A percentile compares a stretch with the other conserved stretches of the same genome.
phyloP scores from a whole-genome alignment of 2,329 filamentous ascomycete species.

The Talaromyces albobiverticillius region DNA sequence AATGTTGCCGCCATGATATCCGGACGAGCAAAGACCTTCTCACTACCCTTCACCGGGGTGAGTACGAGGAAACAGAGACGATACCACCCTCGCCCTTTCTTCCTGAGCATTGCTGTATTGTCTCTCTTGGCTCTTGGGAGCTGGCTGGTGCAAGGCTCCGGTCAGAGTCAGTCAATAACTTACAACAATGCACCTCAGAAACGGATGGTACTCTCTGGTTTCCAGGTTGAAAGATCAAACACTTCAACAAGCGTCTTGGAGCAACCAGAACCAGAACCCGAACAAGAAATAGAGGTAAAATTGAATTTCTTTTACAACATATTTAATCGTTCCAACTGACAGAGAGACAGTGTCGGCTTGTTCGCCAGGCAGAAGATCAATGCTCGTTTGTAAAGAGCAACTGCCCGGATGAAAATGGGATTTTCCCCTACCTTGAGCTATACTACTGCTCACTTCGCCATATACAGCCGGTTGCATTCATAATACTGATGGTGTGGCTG shows the following conservation, averaged over 20 bases:
- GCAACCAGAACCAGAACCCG: neutral
- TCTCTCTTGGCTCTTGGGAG: slow-evolving; percentile 30
- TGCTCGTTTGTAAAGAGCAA: slow-evolving; percentile 81
- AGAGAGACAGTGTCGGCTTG: slow-evolving; percentile 64
- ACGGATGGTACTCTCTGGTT: neutral
- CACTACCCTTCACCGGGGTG: slow-evolving; percentile 21
- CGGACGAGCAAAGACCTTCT: slow-evolving; percentile 20
- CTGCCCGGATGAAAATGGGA: slow-evolving; percentile 82
- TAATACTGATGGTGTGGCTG: slow-evolving; percentile 76
- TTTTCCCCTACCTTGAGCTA: slow-evolving; percentile 81
- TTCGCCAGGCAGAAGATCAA: slow-evolving; percentile 74
- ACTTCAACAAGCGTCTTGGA: neutral
- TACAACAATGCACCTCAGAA: slow-evolving; percentile 3
- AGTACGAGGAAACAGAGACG: slow-evolving; percentile 15
- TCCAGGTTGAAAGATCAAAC: neutral
- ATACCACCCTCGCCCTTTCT: slow-evolving; percentile 47
- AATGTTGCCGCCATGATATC: slow-evolving; percentile 33
- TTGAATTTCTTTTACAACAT: neutral
- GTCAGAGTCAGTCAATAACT: neutral
- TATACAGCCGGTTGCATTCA: slow-evolving; percentile 73
- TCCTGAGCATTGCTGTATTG: slow-evolving; percentile 41
- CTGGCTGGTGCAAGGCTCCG: slow-evolving; percentile 16
- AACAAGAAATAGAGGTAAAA: slow-evolving; percentile 11
- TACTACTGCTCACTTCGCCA: slow-evolving; percentile 80
- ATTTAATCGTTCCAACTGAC: neutral